These are phyloP conservation scores for Curvularia sp. DNA, from an alignment of 2,329 filamentous ascomycete species.

Conservation along the genomic window DNA sequence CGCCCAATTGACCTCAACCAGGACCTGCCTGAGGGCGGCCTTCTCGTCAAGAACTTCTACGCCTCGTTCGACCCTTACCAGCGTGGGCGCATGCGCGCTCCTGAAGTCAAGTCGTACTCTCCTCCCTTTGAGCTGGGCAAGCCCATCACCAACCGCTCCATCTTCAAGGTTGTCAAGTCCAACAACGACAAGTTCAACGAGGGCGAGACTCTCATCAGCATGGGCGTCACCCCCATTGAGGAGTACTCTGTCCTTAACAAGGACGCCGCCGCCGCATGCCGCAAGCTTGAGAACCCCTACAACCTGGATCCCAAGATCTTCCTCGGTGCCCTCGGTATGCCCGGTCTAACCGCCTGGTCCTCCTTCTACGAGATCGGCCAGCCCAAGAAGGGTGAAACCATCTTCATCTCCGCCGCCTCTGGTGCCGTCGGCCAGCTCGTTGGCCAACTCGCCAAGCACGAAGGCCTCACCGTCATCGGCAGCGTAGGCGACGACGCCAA, in stretches of 20 bases:
- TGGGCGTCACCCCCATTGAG: constrained; percentile 62
- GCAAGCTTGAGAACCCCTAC: constrained; percentile 72
- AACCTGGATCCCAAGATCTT: constrained; percentile 71
- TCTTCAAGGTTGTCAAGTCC: constrained; percentile 75
- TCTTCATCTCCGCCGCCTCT: constrained; percentile 80
- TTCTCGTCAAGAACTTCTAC: constrained; percentile 74
- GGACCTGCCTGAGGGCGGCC: constrained; percentile 65
- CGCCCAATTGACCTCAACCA: constrained; percentile 71
- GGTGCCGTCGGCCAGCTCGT: constrained; percentile 85
- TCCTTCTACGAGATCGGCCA: constrained; percentile 77
- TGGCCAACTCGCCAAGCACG: constrained; percentile 81
- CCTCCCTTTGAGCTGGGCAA: constrained; percentile 67
- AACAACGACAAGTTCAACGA: constrained; percentile 67
- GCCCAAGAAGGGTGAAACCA: constrained; percentile 79
- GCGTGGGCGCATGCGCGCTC: constrained; percentile 76
- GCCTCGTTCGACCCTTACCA: constrained; percentile 85
- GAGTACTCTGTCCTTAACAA: constrained; percentile 70
- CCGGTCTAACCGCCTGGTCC: constrained; percentile 76
- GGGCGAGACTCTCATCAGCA: constrained; percentile 70
- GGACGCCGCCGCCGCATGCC: constrained; percentile 53
- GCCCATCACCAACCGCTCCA: constrained; percentile 68
- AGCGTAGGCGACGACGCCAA: constrained; percentile 82
- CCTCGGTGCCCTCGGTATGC: constrained; percentile 79
- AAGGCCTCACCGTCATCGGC: constrained; percentile 80
- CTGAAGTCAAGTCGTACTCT: constrained; percentile 70